Evolutionary conservation across 495 filamentous ascomycete genomes (phyloP), one percentile per base, ranked within the genome.

Genomic region (Talaromyces stipitatus): DNA sequence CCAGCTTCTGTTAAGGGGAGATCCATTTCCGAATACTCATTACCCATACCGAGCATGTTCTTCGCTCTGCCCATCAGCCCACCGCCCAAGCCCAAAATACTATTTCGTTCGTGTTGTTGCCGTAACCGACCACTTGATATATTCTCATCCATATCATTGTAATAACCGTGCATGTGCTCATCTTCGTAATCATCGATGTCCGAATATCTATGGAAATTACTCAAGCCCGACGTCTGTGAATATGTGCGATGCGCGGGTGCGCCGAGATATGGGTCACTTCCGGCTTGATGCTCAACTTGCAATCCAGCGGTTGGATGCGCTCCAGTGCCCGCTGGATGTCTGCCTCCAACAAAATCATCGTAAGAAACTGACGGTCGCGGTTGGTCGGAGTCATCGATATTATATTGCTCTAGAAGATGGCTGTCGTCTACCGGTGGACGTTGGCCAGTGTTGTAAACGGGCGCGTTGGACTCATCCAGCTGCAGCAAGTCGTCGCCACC

Each of bases 11-110:
- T 97, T 64, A 99, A 74, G 12, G 95, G 95, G 33, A 97, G 78
- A 64, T 99, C 92, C 95, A 99, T 97, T 68, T 97, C 95, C 51
- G 91, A 95, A 72, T 97, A 97, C 46, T 94, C 85, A 53, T 89
- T 85, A 10, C 82, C 85, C 89, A 96, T 95, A 48, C 94, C 94
- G 54, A 97, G 75, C 83, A 88, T 91, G 70, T 85, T 87, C 72
- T 95, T 97, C 10, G 89, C 88, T 62, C 78, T 84, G 11, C 92
- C 95, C 66, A 95, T 77, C 30, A 97, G 69, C 7, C 92, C 90
- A 58, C 94, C 91, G 50, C 92, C 91, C 66, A 96, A 68, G 52
- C 86, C 84, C 55, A 97, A 74, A 26, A 95, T 84, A 66, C 91
- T 96, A 62, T 96, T 96, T 54, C 95, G 80, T 62, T 90, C 85